Evolutionary conservation across 139 green algal genomes (phyloP).

Genomic region (Coelastrella sp.): DNA sequence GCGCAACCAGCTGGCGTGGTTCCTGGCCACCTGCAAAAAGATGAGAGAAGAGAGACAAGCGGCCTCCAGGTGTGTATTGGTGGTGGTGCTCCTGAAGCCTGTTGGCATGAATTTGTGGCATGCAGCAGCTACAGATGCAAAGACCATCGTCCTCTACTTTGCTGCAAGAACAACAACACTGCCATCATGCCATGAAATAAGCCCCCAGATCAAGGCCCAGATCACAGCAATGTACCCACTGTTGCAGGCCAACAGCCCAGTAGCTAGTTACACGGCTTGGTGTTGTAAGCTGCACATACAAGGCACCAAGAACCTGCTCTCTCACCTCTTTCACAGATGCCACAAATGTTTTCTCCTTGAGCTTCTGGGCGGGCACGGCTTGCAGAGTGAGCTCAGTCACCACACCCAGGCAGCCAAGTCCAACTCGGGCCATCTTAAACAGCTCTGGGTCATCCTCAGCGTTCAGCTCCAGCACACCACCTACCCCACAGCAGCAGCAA

Average conservation of each 20-base stretch:
- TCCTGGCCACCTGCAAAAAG: background rate
- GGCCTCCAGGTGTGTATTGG: no score
- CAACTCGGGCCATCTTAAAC: slow-evolving; percentile 75
- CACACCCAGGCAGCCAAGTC: slow-evolving; percentile 91
- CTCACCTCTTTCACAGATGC: slow-evolving; percentile 55
- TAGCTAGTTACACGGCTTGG: no score
- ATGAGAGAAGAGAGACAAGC: background rate
- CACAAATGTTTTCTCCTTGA: slow-evolving; percentile 90
- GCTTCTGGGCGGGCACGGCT: slow-evolving; percentile 75
- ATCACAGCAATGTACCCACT: no score
- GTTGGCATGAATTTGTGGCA: no score
- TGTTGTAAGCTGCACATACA: no score
- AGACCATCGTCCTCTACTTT: no score
- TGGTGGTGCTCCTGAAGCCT: no score
- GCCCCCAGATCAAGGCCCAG: no score
- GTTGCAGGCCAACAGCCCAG: no score
- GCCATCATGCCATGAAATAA: no score
- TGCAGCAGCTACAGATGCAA: no score
- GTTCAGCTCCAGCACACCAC: slow-evolving; percentile 35
- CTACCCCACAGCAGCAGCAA: background rate
- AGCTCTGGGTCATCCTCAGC: slow-evolving; percentile 50
- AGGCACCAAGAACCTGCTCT: background rate
- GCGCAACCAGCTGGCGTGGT: slow-evolving; percentile 63
- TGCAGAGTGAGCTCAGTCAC: slow-evolving; percentile 86
- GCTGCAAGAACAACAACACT: no score